Conservation (phyloP, 2,329 filamentous ascomycete genomes). For the Metarhizium anisopliae region DNA sequence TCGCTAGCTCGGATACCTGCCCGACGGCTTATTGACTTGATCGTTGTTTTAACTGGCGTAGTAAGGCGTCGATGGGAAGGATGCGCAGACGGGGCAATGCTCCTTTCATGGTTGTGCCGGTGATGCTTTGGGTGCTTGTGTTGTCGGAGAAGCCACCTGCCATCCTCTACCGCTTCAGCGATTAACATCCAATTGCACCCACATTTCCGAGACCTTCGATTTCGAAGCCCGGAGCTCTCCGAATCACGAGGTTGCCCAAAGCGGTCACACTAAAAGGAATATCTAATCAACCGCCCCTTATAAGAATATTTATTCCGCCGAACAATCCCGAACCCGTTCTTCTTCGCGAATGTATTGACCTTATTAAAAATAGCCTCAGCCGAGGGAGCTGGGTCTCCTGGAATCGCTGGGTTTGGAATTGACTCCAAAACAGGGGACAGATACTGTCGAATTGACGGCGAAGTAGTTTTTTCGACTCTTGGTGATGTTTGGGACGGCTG, state of each 20-base stretch:
- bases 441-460: neutral
- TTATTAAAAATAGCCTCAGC: neutral
- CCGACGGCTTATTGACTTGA: conserved; percentile 8
- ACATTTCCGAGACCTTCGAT: conserved; percentile 8
- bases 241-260: conserved; percentile 3
- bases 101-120: neutral
- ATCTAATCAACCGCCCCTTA: conserved; percentile 4
- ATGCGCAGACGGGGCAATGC: conserved; percentile 5
- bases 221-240: conserved; percentile 2
- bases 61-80: conserved; percentile 8
- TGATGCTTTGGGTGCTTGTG: neutral
- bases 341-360: conserved; percentile 5
- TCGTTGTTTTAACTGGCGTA: conserved; percentile 4
- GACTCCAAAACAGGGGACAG: neutral
- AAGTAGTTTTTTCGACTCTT: no score
- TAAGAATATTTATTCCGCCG: conserved; percentile 1
- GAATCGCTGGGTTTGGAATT: conserved; percentile 7
- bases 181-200: conserved; percentile 8
- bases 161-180: conserved; percentile 6
- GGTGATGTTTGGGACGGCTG: neutral
- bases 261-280: conserved; percentile 7
- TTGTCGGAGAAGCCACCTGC: neutral
- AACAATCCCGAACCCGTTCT: conserved; percentile 5
- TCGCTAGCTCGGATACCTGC: conserved; percentile 9
- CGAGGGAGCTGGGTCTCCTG: neutral